Percentiles rank a stretch among this genome's conserved stretches.
These are phyloP conservation scores for Pythium dissotocum DNA, from an alignment of 352 stramenopile genomes.

Conservation along the genomic window DNA sequence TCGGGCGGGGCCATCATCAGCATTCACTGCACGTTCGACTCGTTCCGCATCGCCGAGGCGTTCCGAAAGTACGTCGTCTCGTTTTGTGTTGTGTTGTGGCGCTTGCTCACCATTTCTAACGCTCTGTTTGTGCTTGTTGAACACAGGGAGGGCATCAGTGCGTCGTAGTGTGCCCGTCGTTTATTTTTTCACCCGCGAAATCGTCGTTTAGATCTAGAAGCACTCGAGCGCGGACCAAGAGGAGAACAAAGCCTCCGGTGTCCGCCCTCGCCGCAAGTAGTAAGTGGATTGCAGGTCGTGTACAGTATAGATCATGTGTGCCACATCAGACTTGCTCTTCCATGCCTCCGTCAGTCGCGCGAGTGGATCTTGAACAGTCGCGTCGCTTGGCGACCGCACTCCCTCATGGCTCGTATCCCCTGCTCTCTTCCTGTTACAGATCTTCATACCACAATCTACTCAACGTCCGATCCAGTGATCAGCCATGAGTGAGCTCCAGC, in stretches of 20 bases:
- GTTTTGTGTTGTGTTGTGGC: too few species aligned
- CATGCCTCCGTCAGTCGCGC: background rate
- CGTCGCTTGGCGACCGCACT: constrained; percentile 13
- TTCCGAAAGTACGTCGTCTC: constrained; percentile 76
- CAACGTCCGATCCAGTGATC: background rate
- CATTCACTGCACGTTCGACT: constrained; percentile 90
- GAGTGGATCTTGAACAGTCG: constrained; percentile 22
- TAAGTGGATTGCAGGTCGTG: constrained; percentile 15
- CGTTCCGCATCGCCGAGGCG: constrained; percentile 75
- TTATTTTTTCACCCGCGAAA: background rate
- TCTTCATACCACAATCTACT: background rate
- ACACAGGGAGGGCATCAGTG: constrained; percentile 70
- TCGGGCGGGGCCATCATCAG: constrained; percentile 72
- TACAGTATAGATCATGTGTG: constrained; percentile 36
- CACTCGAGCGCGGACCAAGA: background rate
- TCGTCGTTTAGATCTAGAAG: constrained; percentile 30
- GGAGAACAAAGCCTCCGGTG: background rate
- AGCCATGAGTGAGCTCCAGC: constrained; percentile 88
- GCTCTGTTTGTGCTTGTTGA: constrained; percentile 12
- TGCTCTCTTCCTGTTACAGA: background rate
- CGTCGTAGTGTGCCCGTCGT: constrained; percentile 48
- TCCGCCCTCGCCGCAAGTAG: constrained; percentile 1
- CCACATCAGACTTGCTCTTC: constrained; percentile 12
- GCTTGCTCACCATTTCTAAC: constrained; percentile 9
- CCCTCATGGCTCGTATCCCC: background rate